Conservation (phyloP, 2,329 filamentous ascomycete genomes). For the Diplodia sapinea region DNA sequence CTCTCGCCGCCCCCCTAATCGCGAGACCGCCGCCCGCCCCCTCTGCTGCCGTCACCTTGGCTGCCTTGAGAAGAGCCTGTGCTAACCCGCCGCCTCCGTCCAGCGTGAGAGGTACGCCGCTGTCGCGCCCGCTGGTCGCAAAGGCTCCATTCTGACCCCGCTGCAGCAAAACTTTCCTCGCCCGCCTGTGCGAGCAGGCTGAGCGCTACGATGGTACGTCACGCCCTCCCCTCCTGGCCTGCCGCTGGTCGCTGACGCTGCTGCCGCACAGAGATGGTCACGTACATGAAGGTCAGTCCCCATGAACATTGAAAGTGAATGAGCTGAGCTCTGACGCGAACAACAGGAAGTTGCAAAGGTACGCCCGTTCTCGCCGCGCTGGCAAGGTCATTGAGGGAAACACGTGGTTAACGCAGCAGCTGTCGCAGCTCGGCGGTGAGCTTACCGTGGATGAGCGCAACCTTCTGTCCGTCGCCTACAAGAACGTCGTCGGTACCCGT, state of each 20-base stretch:
- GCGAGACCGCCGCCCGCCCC: constrained; percentile 40
- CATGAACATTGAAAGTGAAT: constrained; percentile 13
- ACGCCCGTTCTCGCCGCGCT: constrained; percentile 68
- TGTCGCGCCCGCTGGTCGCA: constrained; percentile 34
- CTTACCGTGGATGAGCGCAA: constrained; percentile 90
- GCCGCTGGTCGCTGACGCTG: constrained; percentile 34
- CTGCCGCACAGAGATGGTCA: constrained; percentile 82
- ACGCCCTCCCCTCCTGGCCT: constrained; percentile 30
- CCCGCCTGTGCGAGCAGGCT: constrained; percentile 99
- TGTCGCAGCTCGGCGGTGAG: constrained; percentile 60
- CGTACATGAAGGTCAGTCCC: constrained; percentile 84
- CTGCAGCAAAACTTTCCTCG: constrained; percentile 62
- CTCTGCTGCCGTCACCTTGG: constrained; percentile 30
- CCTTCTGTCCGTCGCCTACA: constrained; percentile 96
- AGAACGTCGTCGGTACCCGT: constrained; percentile 97
- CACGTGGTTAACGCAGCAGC: constrained; percentile 28
- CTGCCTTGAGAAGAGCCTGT: constrained; percentile 31
- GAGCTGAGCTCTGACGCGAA: constrained; percentile 26
- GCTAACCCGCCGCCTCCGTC: constrained; percentile 43
- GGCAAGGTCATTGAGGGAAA: constrained; percentile 60
- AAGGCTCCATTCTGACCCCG: constrained; percentile 40
- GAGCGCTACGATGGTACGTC: constrained; percentile 96
- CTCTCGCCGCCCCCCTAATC: constrained; percentile 42
- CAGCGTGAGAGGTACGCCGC: constrained; percentile 57
- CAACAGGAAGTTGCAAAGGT: constrained; percentile 33